These are phyloP conservation scores for Fomitopsis pinicola DNA, from an alignment of 1,284 basidiomycete genomes.

Conservation along the genomic window DNA sequence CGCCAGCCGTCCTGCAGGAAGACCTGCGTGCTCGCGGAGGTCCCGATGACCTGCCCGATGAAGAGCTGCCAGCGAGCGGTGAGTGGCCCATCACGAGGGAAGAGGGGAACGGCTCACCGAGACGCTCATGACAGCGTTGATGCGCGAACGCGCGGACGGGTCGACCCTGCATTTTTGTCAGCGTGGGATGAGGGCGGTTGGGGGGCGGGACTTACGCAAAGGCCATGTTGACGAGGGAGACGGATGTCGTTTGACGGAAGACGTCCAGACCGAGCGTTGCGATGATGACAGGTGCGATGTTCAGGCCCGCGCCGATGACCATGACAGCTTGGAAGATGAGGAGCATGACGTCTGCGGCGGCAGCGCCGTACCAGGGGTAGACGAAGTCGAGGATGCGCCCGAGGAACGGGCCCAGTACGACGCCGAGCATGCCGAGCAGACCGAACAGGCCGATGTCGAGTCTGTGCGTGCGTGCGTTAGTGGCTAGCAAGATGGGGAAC, in stretches of 20 bases:
- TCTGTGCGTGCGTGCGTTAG: slow-evolving; percentile 16
- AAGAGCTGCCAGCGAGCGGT: slow-evolving; percentile 24
- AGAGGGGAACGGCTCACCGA: slow-evolving; percentile 26
- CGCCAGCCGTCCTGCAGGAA: slow-evolving; percentile 52
- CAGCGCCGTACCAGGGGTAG: slow-evolving; percentile 46
- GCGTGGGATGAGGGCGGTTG: neutral
- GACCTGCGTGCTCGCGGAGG: slow-evolving; percentile 45
- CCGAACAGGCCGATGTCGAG: slow-evolving; percentile 53
- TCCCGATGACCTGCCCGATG: slow-evolving; percentile 49
- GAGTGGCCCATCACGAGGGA: neutral
- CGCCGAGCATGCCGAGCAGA: slow-evolving; percentile 44
- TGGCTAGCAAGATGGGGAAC: neutral
- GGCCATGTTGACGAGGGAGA: slow-evolving; percentile 37
- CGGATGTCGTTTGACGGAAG: slow-evolving; percentile 42
- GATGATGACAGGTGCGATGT: slow-evolving; percentile 43
- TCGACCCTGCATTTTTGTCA: slow-evolving; percentile 18
- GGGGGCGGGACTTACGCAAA: slow-evolving; percentile 18
- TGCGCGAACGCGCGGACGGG: slow-evolving; percentile 37
- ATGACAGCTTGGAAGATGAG: slow-evolving; percentile 37
- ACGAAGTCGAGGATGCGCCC: slow-evolving; percentile 47
- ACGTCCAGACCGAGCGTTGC: slow-evolving; percentile 43
- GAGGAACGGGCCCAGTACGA: slow-evolving; percentile 42
- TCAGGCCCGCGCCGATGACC: slow-evolving; percentile 38
- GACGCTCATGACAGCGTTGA: slow-evolving; percentile 49
- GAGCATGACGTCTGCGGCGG: slow-evolving; percentile 32